Percentiles rank a stretch among this genome's conserved stretches.
Conservation (phyloP, 208 protist species). For the Sergeia podlipaevii region DNA sequence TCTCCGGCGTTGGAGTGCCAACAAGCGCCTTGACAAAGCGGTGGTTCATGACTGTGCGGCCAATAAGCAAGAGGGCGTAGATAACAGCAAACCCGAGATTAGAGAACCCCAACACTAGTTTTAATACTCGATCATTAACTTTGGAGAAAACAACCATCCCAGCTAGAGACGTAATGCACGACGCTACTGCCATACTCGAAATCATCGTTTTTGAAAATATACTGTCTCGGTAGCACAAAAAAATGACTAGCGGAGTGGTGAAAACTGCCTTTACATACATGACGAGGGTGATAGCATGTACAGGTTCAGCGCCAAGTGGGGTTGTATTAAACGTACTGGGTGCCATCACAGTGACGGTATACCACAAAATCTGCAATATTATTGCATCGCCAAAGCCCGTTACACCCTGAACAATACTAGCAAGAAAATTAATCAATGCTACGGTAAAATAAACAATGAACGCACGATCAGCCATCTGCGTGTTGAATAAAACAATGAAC, state of each 20-base stretch:
- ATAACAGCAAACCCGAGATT: constrained; percentile 30
- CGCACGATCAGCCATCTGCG: neutral
- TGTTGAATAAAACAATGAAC: constrained; percentile 2
- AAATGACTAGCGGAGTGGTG: constrained; percentile 19
- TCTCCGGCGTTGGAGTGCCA: too few relatives aligned
- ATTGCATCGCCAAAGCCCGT: constrained; percentile 40
- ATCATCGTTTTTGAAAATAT: constrained; percentile 34
- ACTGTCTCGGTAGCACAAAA: constrained; percentile 19
- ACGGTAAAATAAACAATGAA: constrained; percentile 21
- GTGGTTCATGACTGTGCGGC: constrained; percentile 9
- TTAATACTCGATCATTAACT: constrained; percentile 14
- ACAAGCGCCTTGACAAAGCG: too few relatives aligned
- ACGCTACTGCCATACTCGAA: constrained; percentile 35
- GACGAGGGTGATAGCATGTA: constrained; percentile 25
- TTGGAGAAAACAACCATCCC: constrained; percentile 23
- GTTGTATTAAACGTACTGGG: constrained; percentile 25
- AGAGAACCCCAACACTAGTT: constrained; percentile 31
- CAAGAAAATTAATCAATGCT: constrained; percentile 21
- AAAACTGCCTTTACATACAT: constrained; percentile 41
- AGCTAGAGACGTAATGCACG: constrained; percentile 15
- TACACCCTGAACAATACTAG: constrained; percentile 30
- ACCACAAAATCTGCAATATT: constrained; percentile 38
- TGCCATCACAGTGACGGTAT: constrained; percentile 13
- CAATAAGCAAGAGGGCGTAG: constrained; percentile 20
- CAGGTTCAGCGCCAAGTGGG: constrained; percentile 21